Conservation (phyloP, 2,329 filamentous ascomycete species). For the Penicillium glabrum region DNA sequence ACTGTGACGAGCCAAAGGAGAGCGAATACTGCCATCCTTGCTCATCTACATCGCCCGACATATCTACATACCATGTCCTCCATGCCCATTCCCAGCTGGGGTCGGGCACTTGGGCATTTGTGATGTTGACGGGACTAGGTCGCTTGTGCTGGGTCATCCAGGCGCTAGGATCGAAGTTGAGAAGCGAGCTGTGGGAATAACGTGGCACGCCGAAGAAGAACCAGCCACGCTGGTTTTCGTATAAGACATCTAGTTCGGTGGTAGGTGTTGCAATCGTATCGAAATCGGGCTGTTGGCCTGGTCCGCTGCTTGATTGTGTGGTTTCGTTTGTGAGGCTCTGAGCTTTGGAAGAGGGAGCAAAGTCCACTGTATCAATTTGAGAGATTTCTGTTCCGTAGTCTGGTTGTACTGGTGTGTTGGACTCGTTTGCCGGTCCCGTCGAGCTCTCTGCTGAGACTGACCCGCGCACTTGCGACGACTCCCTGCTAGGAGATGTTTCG, state of each 20-base stretch:
- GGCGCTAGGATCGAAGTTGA: slow-evolving; percentile 78
- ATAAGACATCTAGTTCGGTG: slow-evolving; percentile 76
- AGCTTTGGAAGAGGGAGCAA: slow-evolving; percentile 6
- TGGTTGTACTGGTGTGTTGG: not conserved
- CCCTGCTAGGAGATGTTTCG: slow-evolving; percentile 13
- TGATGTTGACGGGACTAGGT: slow-evolving; percentile 66
- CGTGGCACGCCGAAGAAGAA: slow-evolving; percentile 86
- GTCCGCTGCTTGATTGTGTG: not conserved
- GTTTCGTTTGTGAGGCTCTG: slow-evolving; percentile 10
- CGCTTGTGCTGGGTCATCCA: slow-evolving; percentile 73
- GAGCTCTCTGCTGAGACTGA: slow-evolving; percentile 19
- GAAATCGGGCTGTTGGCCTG: slow-evolving; percentile 5
- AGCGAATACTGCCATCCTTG: slow-evolving; percentile 97
- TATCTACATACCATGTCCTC: slow-evolving; percentile 71
- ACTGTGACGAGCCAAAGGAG: slow-evolving; percentile 75
- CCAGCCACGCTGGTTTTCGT: slow-evolving; percentile 90
- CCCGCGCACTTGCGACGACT: slow-evolving; percentile 19
- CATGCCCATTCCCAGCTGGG: slow-evolving; percentile 91
- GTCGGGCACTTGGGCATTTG: slow-evolving; percentile 88
- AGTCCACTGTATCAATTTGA: slow-evolving; percentile 17
- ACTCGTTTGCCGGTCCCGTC: slow-evolving; percentile 4
- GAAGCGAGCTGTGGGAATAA: slow-evolving; percentile 83
- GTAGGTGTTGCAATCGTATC: slow-evolving; percentile 23
- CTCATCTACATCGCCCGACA: slow-evolving; percentile 79
- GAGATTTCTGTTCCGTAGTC: slow-evolving; percentile 2